These are phyloP conservation scores for Abelmoschus esculentus DNA, from an alignment of 345 rosid genomes.

Conservation along the genomic window DNA sequence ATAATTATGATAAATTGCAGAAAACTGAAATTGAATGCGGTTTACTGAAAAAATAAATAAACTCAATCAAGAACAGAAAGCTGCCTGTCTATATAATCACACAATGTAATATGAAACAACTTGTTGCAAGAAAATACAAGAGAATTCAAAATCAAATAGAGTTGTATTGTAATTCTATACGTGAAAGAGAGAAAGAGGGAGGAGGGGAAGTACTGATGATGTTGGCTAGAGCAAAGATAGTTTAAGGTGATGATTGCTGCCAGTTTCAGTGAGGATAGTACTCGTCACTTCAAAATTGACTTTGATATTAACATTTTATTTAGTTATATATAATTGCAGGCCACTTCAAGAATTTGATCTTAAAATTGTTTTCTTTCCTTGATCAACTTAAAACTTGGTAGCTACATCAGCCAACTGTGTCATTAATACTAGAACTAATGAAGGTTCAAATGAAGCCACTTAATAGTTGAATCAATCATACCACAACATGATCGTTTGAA, in stretches of 20 bases:
- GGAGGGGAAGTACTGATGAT: neutral
- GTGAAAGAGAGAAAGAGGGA: neutral
- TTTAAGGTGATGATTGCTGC: neutral
- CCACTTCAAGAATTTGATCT: neutral
- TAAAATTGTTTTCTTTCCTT: neutral
- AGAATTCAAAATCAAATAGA: neutral
- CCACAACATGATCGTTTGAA: conserved; percentile 35
- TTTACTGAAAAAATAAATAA: neutral
- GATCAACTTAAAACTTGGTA: neutral
- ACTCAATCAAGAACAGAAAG: neutral
- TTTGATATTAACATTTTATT: neutral
- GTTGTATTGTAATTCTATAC: neutral
- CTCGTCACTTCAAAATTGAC: neutral
- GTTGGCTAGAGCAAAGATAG: neutral
- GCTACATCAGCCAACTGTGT: neutral
- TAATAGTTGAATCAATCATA: neutral
- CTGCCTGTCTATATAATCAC: neutral
- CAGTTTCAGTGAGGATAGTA: neutral
- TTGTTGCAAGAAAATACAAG: neutral
- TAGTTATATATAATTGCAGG: neutral
- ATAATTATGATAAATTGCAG: neutral
- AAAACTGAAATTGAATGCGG: neutral
- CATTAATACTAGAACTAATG: neutral
- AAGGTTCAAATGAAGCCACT: neutral
- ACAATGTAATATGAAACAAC: neutral